phyloP scores from a whole-genome alignment of 176 grass and related monocot genomes.

The Oryza officinalis region DNA sequence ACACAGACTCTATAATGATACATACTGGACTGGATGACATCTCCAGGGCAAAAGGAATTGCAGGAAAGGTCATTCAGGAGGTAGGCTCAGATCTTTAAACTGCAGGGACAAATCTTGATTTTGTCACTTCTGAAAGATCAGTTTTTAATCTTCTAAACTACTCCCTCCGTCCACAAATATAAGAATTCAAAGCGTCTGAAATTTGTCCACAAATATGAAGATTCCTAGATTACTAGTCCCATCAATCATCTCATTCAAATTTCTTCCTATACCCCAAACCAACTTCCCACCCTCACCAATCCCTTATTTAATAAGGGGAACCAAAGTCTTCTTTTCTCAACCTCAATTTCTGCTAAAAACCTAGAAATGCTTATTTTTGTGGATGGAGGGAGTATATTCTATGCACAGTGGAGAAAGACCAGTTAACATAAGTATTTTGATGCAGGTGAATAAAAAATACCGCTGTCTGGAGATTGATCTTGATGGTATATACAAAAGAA shows the following conservation, averaged over 20 bases:
- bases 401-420: constrained; percentile 27
- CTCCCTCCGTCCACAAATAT: no score
- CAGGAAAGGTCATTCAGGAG: constrained; percentile 96
- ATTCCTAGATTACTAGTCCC: no score
- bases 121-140: constrained; percentile 5
- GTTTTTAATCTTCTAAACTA: background rate
- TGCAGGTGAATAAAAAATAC: constrained; percentile 93
- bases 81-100: constrained; percentile 40
- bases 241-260: no score
- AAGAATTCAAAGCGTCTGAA: no score
- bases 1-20: constrained; percentile 99
- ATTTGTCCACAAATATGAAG: no score
- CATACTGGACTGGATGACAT: constrained; percentile 94
- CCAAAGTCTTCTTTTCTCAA: no score
- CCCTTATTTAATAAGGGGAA: no score
- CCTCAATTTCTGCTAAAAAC: no score
- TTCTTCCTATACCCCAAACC: no score
- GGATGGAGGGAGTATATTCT: background rate
- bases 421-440: constrained; percentile 30
- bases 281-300: no score
- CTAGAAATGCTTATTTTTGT: no score
- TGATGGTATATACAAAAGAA: constrained; percentile 97
- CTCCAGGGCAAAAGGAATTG: constrained; percentile 77
- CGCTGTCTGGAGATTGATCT: constrained; percentile 96
- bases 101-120: constrained; percentile 18